Base-by-base conservation (phyloP, 805 yeast genomes). In the Sungouiella thailandica region DNA sequence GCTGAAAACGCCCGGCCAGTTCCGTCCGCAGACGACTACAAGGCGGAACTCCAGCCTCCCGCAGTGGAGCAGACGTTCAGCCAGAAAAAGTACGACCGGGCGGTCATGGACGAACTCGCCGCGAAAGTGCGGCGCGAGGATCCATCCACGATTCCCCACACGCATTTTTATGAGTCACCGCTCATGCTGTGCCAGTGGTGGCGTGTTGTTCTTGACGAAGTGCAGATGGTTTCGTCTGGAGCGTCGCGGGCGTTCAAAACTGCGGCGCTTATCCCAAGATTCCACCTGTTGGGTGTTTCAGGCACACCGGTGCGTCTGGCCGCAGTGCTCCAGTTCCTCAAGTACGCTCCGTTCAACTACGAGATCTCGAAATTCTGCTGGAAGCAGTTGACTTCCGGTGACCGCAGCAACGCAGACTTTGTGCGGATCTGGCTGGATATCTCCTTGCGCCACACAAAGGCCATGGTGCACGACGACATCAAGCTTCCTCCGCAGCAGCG, bases 261-360 rank as follows among this genome's bases (percentile, higher is more conserved):
- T 36, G 87, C 96, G 0, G 67, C 83, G 2, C 61, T 84, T 23
- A 74, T 93, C 17, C 90, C 96, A 4, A 68, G 96, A 33, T 74
- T 77, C 29, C 97, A 93, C 59, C 78, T 96, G 0, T 93, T 97
- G 97, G 97, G 95, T 11, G 96, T 89, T 1, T 85, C 96, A 1
- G 98, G 98, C 5, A 93, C 98, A 0, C 95, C 97, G 0, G 81
- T 88, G 11, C 78, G 80, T 43, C 65, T 89, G 30, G 76, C 73
- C 28, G 82, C 95, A 0, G 68, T 87, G 4, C 52, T 89, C 22
- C 70, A 76, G 10, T 90, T 86, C 49, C 55, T 88, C 39, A 67
- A 80, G 41, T 53, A 77, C 11, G 62, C 66, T 23, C 98, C 97
- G 0, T 83, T 86, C 43, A 64, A 64, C 33, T 62, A 64, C 34